A percentile compares a stretch with the other conserved stretches of the same genome.
phyloP scores from a whole-genome alignment of 176 grass and related monocot species.

The Metroxylon sagu region DNA sequence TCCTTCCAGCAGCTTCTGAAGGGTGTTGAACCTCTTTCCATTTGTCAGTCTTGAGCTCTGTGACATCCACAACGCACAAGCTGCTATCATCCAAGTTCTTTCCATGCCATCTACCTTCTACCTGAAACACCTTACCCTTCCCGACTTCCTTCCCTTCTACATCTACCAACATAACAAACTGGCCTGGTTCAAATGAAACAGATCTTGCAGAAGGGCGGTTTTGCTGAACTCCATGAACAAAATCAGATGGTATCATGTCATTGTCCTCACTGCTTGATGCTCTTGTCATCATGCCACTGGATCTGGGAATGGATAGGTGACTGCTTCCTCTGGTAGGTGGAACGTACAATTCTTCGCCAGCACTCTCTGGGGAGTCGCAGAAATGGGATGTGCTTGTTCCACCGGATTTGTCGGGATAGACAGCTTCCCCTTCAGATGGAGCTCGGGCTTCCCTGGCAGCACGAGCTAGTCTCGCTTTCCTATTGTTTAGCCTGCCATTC shows the following conservation, averaged over 20 bases:
- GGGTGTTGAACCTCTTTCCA: slow-evolving; percentile 68
- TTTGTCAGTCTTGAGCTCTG: slow-evolving; percentile 58
- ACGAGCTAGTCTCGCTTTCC: slow-evolving; percentile 83
- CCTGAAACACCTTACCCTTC: slow-evolving; percentile 51
- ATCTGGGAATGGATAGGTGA: slow-evolving; percentile 35
- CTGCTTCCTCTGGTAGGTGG: slow-evolving; percentile 38
- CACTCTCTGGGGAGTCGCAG: slow-evolving; percentile 50
- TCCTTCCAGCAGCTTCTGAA: slow-evolving; percentile 50
- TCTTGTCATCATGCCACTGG: slow-evolving; percentile 13
- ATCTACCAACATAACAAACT: slow-evolving; percentile 42
- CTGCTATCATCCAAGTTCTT: slow-evolving; percentile 31
- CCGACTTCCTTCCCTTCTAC: slow-evolving; percentile 57
- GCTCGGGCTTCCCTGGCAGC: slow-evolving; percentile 61
- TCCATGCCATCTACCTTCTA: slow-evolving; percentile 36
- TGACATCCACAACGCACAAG: slow-evolving; percentile 46
- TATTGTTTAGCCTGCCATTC: slow-evolving; percentile 74
- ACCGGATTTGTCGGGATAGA: slow-evolving; percentile 47
- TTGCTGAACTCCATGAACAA: slow-evolving; percentile 18
- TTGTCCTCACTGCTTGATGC: slow-evolving; percentile 24
- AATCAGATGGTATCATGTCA: slow-evolving; percentile 26
- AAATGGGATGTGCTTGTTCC: slow-evolving; percentile 27
- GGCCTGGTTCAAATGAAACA: slow-evolving; percentile 40
- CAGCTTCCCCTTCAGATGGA: slow-evolving; percentile 48
- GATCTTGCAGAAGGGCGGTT: slow-evolving; percentile 30
- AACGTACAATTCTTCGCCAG: slow-evolving; percentile 48